Evolutionary conservation across 148 eudicot genomes (phyloP).

Genomic region (Vaccinium corymbosum): DNA sequence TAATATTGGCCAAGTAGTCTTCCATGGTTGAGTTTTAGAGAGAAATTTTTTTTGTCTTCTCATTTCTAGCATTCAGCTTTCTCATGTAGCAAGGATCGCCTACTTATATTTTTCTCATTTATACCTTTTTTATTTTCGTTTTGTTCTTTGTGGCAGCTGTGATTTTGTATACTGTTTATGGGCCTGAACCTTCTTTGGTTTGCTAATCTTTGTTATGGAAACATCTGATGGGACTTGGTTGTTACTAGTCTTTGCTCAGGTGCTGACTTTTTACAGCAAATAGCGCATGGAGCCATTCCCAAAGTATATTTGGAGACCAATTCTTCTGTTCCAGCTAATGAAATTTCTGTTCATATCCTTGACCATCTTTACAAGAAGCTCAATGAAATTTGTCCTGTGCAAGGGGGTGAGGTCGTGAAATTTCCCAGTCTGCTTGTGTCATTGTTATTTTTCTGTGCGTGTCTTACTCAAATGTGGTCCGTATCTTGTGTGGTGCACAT

Average conservation of each 20-base stretch:
- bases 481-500: conserved; percentile 20
- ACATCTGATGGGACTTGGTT: conserved; percentile 36
- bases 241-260: conserved; percentile 82
- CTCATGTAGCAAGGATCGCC: conserved; percentile 4
- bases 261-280: conserved; percentile 73
- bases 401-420: conserved; percentile 79
- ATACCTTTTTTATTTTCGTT: background rate
- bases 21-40: background rate
- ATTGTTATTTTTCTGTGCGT: background rate
- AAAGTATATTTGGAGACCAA: conserved; percentile 41
- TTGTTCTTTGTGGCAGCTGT: background rate
- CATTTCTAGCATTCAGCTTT: background rate
- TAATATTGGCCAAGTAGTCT: background rate
- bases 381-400: conserved; percentile 73
- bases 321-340: conserved; percentile 62
- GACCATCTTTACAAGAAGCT: conserved; percentile 73
- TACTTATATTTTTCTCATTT: too few species aligned
- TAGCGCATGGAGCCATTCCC: conserved; percentile 73
- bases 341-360: conserved; percentile 72
- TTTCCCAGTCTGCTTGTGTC: conserved; percentile 14
- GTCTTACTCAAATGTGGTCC: conserved; percentile 9
- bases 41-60: background rate
- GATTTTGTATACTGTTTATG: background rate
- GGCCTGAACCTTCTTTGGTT: background rate
- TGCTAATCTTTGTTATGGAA: conserved; percentile 10